Evolutionary conservation across 2,329 filamentous ascomycete genomes (phyloP).

Genomic region (Ceratocystis alfenasii): DNA sequence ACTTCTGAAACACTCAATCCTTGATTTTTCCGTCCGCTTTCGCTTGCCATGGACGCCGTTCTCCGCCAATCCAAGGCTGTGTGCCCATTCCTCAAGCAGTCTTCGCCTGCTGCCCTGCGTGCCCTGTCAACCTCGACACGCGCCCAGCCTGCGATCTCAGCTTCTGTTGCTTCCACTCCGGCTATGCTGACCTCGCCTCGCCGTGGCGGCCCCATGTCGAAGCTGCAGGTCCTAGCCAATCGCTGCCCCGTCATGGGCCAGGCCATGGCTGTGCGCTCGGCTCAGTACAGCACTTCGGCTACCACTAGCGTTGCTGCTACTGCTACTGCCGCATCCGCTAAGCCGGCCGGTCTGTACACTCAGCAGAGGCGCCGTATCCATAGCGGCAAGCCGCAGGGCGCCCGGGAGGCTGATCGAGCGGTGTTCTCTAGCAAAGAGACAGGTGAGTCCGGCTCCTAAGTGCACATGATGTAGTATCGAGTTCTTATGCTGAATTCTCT

Average conservation of each 20-base stretch:
- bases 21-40: conserved; percentile 2
- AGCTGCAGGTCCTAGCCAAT: conserved; percentile 83
- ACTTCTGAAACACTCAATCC: background rate
- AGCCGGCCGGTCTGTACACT: conserved; percentile 8
- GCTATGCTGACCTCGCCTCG: conserved; percentile 39
- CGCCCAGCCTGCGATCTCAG: conserved; percentile 33
- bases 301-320: conserved; percentile 33
- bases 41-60: conserved; percentile 67
- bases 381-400: conserved; percentile 14
- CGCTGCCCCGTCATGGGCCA: conserved; percentile 99
- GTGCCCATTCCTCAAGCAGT: conserved; percentile 95
- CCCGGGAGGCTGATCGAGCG: conserved; percentile 20
- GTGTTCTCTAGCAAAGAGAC: conserved; percentile 21
- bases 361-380: conserved; percentile 18
- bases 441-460: conserved; percentile 10
- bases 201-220: conserved; percentile 89
- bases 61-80: conserved; percentile 91
- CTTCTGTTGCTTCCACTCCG: conserved; percentile 29
- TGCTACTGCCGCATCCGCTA: conserved; percentile 33
- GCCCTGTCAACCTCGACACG: conserved; percentile 67
- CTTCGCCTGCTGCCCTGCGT: conserved; percentile 80
- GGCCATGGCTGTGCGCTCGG: conserved; percentile 76
- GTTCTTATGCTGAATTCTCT: background rate
- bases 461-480: background rate
- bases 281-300: conserved; percentile 38